Conservation (phyloP, 148 eudicot species). For the Rheum nobile region DNA sequence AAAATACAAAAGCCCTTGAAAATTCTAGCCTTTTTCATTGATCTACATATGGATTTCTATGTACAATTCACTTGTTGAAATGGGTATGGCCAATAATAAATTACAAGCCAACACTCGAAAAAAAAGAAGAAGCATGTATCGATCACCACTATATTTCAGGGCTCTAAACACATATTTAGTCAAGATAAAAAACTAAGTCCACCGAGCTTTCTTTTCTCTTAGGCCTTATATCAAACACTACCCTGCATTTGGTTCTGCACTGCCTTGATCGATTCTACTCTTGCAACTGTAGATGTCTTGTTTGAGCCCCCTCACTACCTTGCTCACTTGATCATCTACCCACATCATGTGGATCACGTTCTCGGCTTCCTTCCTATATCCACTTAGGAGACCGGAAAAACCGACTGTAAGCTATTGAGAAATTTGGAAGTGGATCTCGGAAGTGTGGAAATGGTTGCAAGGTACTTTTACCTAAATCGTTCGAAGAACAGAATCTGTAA, state of each 20-base stretch:
- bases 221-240: constrained; percentile 26
- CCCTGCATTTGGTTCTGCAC: constrained; percentile 66
- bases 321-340: constrained; percentile 76
- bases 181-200: constrained; percentile 7
- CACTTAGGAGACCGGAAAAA: constrained; percentile 22
- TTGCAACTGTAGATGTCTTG: constrained; percentile 82
- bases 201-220: no score
- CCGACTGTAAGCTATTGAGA: background rate
- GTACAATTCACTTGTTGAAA: background rate
- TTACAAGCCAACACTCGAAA: background rate
- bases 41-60: constrained; percentile 32
- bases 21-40: constrained; percentile 19
- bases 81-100: background rate
- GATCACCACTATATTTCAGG: no score
- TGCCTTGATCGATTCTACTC: constrained; percentile 93
- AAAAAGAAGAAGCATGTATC: background rate
- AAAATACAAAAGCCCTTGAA: constrained; percentile 1
- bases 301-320: constrained; percentile 72
- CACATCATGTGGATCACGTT: constrained; percentile 46
- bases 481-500: constrained; percentile 51
- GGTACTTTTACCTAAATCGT: constrained; percentile 81
- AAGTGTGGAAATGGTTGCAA: no score
- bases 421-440: background rate
- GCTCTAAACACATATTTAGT: constrained; percentile 8
- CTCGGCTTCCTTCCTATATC: constrained; percentile 73